Conservation (phyloP, 1,139 yeast species). For the Blastobotrys apis region DNA sequence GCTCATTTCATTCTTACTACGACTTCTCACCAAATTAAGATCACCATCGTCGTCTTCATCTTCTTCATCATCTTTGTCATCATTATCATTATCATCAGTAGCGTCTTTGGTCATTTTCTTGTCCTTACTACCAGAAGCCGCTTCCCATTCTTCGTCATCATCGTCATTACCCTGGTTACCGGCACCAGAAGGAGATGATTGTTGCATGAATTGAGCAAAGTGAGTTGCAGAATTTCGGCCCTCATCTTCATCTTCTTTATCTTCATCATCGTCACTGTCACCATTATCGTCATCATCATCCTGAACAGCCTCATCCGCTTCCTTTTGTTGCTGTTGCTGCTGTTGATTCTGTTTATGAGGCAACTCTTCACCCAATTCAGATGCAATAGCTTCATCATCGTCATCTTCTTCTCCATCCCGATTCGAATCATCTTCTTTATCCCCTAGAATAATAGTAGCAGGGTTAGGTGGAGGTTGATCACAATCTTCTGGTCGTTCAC, state of each 20-base stretch:
- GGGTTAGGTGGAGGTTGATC: conserved; percentile 37
- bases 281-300: conserved; percentile 10
- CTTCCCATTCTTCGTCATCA: conserved; percentile 45
- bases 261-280: conserved; percentile 48
- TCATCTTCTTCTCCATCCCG: conserved; percentile 28
- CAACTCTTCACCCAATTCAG: conserved; percentile 13
- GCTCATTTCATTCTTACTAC: conserved; percentile 32
- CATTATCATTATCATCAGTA: conserved; percentile 8
- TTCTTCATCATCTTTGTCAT: conserved; percentile 17
- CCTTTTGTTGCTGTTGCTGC: no score
- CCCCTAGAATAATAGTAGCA: conserved; percentile 36
- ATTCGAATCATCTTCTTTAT: conserved; percentile 34
- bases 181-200: conserved; percentile 50
- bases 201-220: conserved; percentile 80
- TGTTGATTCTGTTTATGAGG: no score
- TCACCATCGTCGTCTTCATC: conserved; percentile 27
- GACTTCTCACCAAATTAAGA: conserved; percentile 37
- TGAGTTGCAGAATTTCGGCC: conserved; percentile 34
- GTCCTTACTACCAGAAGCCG: conserved; percentile 27
- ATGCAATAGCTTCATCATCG: conserved; percentile 14
- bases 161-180: conserved; percentile 37
- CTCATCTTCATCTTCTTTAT: conserved; percentile 18
- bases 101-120: not conserved
- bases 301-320: conserved; percentile 10
- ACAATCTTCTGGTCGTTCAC: conserved; percentile 55